A percentile compares a stretch with the other conserved stretches of the same genome.
Conservation (phyloP, 2,329 filamentous ascomycete genomes). For the Endoconidiophora polonica region DNA sequence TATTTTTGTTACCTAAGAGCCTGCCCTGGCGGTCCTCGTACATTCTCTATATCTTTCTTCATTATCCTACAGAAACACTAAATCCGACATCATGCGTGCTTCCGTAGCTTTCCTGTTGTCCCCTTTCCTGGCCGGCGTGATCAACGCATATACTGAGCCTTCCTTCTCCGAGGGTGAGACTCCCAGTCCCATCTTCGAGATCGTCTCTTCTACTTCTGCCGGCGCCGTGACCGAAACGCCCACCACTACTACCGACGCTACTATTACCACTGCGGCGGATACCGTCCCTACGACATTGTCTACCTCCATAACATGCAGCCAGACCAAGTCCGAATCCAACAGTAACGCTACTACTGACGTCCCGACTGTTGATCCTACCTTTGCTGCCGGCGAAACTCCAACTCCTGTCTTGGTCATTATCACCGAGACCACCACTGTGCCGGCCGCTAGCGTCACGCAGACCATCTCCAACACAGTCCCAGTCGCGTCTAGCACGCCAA, state of each 20-base stretch:
- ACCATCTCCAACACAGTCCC: not conserved
- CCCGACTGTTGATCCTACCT: not conserved
- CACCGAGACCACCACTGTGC: not conserved
- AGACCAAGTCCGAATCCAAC: not conserved
- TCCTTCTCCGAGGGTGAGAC: slow-evolving; percentile 5
- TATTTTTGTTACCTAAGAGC: not conserved
- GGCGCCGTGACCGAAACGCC: not conserved
- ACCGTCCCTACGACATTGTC: not conserved
- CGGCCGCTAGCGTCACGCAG: not conserved
- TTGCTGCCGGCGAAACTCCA: slow-evolving; percentile 4
- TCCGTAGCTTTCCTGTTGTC: slow-evolving; percentile 5
- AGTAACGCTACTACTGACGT: not conserved
- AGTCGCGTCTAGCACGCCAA: not conserved
- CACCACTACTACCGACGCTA: not conserved
- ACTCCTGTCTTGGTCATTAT: slow-evolving; percentile 2
- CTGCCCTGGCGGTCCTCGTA: not conserved
- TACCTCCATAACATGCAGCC: not conserved
- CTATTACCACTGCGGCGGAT: not conserved
- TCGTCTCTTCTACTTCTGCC: not conserved
- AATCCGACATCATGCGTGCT: slow-evolving; percentile 3
- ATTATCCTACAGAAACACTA: not conserved
- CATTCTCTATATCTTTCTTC: not conserved
- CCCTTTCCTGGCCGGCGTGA: not conserved
- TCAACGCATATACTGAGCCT: slow-evolving; percentile 6
- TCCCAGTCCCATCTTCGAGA: slow-evolving; percentile 11